Evolutionary conservation across 2,329 filamentous ascomycete genomes (phyloP), one percentile per base, ranked within the genome.

Genomic region (Helminthosporium solani): DNA sequence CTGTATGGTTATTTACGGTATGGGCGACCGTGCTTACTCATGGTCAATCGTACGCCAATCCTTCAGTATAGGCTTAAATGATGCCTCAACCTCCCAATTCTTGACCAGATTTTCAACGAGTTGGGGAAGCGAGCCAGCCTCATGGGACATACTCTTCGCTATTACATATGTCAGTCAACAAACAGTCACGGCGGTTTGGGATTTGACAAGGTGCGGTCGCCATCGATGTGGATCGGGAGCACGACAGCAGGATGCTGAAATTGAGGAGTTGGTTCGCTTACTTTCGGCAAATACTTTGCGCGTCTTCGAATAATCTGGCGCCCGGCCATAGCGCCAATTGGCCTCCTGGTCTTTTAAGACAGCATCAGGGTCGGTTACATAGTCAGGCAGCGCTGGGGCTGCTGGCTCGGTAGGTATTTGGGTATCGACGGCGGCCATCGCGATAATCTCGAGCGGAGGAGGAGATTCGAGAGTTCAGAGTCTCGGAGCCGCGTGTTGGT

Each of bases 41-140:
- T 70, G 73, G 63, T 86, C 81, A 54, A 87, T 76, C 2, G 84
- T 87, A 36, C 83, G 77, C 84, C 84, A 87, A 67, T 87, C 81
- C 2, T 70, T 57, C 8, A 86, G 73, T 14, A 74, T 58, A 7
- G 77, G 76, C 70, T 87, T 87, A 77, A 84, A 86, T 0, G 81
- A 85, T 0, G 84, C 84, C 65, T 87, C 84, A 41, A 86, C 79
- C 66, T 87, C 84, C 84, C 84, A 87, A 64, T 87, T 87, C 72
- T 87, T 86, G 61, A 87, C 83, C 1, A 87, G 77, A 60, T 86
- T 87, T 64, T 86, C 79, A 31, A 87, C 83, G 3, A 87, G 76
- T 39, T 77, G 70, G 12, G 80, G 77, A 2, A 87, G 76, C 45
- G 78, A 82, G 28, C 74, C 75, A 3, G 80, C 72, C 36, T 70